Evolutionary conservation across 139 green algal genomes (phyloP).

Genomic region (Helicosporidium sp.): DNA sequence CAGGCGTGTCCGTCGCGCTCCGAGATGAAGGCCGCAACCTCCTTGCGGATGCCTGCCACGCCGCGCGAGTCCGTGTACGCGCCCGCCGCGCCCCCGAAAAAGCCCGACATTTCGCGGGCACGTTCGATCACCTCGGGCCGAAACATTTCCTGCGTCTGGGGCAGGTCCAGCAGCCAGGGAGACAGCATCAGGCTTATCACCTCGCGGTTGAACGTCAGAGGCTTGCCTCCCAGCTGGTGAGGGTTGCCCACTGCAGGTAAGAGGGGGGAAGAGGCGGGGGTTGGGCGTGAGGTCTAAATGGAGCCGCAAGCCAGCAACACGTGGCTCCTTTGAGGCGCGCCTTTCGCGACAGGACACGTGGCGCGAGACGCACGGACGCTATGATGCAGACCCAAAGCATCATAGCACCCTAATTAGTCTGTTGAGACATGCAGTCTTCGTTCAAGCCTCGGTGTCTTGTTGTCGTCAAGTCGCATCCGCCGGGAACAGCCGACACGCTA

Average conservation of each 20-base stretch:
- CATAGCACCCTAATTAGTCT: too few relatives aligned
- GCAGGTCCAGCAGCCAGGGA: constrained; percentile 60
- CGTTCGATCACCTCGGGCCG: constrained; percentile 57
- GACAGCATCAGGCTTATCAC: constrained; percentile 53
- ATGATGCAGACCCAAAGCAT: too few relatives aligned
- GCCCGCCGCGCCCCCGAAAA: constrained; percentile 51
- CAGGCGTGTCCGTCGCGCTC: constrained; percentile 48
- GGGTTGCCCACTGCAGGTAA: constrained; percentile 73
- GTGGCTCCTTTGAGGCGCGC: too few relatives aligned
- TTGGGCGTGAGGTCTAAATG: too few relatives aligned
- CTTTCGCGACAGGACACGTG: too few relatives aligned
- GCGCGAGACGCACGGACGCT: too few relatives aligned
- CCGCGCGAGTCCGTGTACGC: constrained; percentile 75
- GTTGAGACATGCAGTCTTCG: too few relatives aligned
- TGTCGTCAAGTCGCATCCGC: too few relatives aligned
- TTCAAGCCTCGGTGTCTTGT: too few relatives aligned
- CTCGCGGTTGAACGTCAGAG: constrained; percentile 72
- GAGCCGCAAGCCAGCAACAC: too few relatives aligned
- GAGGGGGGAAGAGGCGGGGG: too few relatives aligned
- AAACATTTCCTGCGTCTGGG: constrained; percentile 43
- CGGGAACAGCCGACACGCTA: neutral
- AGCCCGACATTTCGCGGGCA: constrained; percentile 42
- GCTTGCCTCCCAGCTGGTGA: constrained; percentile 69
- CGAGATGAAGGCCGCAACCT: constrained; percentile 47
- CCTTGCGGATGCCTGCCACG: constrained; percentile 35